A percentile compares a stretch with the other conserved stretches of the same genome.
Conservation (phyloP, 306 rosid genomes). For the Ormosia semicastrata region DNA sequence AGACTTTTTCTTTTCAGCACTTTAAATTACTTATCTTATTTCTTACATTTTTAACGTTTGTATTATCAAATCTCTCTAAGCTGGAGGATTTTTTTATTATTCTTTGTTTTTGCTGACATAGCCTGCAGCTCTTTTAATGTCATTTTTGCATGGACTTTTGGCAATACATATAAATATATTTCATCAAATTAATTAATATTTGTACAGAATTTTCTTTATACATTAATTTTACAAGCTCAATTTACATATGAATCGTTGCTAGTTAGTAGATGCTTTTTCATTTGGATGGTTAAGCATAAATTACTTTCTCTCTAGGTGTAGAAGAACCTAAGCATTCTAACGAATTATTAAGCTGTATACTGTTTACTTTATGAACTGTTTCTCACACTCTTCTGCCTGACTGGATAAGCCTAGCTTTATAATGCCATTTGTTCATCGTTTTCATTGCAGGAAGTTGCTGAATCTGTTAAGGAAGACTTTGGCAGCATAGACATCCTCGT, state of each 20-base stretch:
- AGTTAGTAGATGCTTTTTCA: no score
- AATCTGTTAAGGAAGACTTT: conserved; percentile 81
- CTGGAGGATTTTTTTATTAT: background rate
- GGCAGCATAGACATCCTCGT: conserved; percentile 98
- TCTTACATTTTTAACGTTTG: background rate
- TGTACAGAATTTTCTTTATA: background rate
- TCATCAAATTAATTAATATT: no score
- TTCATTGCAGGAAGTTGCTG: conserved; percentile 83
- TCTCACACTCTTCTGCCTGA: background rate
- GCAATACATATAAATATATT: no score
- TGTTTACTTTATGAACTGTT: background rate
- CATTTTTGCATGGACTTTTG: no score
- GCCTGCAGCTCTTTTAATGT: no score
- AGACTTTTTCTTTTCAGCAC: background rate
- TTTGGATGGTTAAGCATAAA: background rate
- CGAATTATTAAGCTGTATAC: background rate
- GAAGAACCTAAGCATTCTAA: background rate
- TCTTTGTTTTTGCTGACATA: no score
- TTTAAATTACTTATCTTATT: background rate
- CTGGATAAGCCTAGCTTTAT: background rate
- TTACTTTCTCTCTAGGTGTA: background rate
- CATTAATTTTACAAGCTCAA: background rate
- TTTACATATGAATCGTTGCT: no score
- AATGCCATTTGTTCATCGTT: conserved; percentile 5
- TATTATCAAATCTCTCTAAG: background rate